Evolutionary conservation across 768 basidiomycete genomes (phyloP).

Genomic region (Rhodosporidiobolus odoratus): DNA sequence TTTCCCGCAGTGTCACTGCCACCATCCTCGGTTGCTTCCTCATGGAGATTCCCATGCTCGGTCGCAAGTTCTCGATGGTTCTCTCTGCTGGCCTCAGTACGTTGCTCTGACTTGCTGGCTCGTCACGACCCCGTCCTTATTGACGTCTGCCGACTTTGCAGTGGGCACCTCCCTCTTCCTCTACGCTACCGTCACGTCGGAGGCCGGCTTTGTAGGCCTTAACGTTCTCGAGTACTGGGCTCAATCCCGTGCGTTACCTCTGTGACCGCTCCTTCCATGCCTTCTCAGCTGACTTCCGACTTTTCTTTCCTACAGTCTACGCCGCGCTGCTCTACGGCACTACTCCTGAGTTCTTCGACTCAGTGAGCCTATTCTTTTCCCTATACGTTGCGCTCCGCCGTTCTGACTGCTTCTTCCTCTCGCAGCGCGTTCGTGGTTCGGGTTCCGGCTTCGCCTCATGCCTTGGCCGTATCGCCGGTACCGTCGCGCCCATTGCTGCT

Average conservation of each 20-base stretch:
- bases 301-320: background rate
- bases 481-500: conserved; percentile 26
- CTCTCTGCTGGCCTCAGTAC: conserved; percentile 5
- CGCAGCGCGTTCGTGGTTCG: conserved; percentile 1
- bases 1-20: conserved; percentile 5
- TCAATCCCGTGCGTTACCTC: conserved; percentile 1
- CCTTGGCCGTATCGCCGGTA: conserved; percentile 14
- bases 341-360: conserved; percentile 5
- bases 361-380: background rate
- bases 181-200: conserved; percentile 2
- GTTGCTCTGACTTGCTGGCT: background rate
- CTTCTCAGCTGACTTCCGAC: background rate
- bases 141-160: background rate
- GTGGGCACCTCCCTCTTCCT: conserved; percentile 29
- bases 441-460: conserved; percentile 22
- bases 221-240: conserved; percentile 34
- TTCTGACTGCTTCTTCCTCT: background rate
- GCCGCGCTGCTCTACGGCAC: conserved; percentile 23
- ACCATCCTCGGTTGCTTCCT: conserved; percentile 24
- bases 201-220: conserved; percentile 10
- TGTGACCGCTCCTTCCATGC: background rate
- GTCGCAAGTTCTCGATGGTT: conserved; percentile 25
- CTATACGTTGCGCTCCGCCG: background rate
- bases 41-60: conserved; percentile 25
- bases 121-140: background rate